Percentiles rank a stretch among this genome's conserved stretches.
Evolutionary conservation across 306 rosid species (phyloP).

Genomic region (Oxytropis ochrocephala): DNA sequence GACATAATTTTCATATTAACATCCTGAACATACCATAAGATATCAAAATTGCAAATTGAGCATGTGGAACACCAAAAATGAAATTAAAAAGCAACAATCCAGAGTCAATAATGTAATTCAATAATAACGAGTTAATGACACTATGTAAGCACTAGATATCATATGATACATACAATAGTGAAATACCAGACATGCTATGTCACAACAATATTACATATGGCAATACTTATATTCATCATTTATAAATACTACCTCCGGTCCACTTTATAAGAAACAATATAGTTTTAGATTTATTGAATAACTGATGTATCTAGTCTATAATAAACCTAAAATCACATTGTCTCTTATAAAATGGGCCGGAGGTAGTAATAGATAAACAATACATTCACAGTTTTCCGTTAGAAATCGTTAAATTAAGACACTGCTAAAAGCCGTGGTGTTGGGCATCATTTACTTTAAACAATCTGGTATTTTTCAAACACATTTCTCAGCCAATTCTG

Average conservation of each 20-base stretch:
- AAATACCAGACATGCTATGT: not conserved
- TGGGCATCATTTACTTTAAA: not conserved
- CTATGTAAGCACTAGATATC: not conserved
- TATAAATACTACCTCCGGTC: too few species aligned
- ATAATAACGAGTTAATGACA: not conserved
- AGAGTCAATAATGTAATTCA: not conserved
- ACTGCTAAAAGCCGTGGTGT: not conserved
- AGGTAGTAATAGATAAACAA: too few species aligned
- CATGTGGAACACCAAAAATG: not conserved
- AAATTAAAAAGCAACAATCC: not conserved
- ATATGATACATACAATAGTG: not conserved
- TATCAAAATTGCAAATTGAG: slow-evolving; percentile 9
- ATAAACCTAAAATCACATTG: too few species aligned
- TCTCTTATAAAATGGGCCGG: too few species aligned
- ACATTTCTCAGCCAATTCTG: not conserved
- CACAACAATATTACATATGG: not conserved
- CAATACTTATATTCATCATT: not conserved
- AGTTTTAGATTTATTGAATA: too few species aligned
- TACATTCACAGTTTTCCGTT: not conserved
- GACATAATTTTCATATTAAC: slow-evolving; percentile 63
- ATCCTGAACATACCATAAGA: slow-evolving; percentile 36
- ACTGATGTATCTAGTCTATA: too few species aligned
- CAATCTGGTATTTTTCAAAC: not conserved
- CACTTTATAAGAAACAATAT: too few species aligned
- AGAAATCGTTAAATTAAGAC: not conserved